These are phyloP conservation scores for Oidium heveae DNA, from an alignment of 2,329 filamentous ascomycete species.

Conservation along the genomic window DNA sequence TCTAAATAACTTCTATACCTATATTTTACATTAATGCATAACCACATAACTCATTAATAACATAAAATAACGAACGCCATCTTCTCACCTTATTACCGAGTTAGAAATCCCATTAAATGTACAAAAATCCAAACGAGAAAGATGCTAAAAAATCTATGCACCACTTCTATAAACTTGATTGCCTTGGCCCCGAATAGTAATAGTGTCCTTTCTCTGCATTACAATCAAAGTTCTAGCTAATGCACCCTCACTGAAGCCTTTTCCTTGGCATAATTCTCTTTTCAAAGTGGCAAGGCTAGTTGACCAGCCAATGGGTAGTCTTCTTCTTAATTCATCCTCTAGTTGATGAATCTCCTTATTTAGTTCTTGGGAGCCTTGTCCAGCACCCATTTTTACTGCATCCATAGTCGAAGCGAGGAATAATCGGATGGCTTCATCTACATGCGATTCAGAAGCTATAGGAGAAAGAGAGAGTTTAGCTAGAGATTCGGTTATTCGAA, in stretches of 20 bases:
- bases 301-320: conserved; percentile 85
- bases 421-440: conserved; percentile 88
- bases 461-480: conserved; percentile 75
- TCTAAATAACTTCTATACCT: too few relatives aligned
- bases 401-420: conserved; percentile 98
- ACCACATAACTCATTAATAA: too few relatives aligned
- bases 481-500: conserved; percentile 87
- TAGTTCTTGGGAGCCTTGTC: conserved; percentile 61
- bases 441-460: conserved; percentile 70
- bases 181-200: conserved; percentile 56
- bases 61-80: too few relatives aligned
- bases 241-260: conserved; percentile 69
- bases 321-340: conserved; percentile 66
- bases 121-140: too few relatives aligned
- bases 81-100: too few relatives aligned
- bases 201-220: conserved; percentile 65
- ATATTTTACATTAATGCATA: too few relatives aligned
- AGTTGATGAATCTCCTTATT: conserved; percentile 74
- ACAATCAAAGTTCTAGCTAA: conserved; percentile 68
- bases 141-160: conserved; percentile 18
- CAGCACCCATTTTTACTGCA: conserved; percentile 73
- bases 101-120: too few relatives aligned
- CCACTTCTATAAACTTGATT: conserved; percentile 51
- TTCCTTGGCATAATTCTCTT: conserved; percentile 75
- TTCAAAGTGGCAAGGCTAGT: conserved; percentile 69